Percentiles rank a stretch among this genome's conserved stretches.
These are phyloP conservation scores for Zygnema circumcarinatum DNA, from an alignment of 139 green algal genomes.

Conservation along the genomic window DNA sequence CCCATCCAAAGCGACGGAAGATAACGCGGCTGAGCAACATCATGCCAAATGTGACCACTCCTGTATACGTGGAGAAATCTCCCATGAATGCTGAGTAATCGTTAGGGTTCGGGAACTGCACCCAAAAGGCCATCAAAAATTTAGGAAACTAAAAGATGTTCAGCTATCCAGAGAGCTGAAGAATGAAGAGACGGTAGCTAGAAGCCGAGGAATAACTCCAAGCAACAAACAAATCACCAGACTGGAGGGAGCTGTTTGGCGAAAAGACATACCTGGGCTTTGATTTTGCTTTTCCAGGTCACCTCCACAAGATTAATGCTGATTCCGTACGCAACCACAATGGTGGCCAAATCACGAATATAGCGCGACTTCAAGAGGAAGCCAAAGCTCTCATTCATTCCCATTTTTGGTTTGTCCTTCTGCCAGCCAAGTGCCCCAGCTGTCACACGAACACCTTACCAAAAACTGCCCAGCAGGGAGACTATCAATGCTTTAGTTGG, in stretches of 20 bases:
- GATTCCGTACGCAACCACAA: conserved; percentile 97
- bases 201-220: too few relatives aligned
- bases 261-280: conserved; percentile 92
- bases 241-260: too few relatives aligned
- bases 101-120: conserved; percentile 67
- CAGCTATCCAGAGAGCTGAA: too few relatives aligned
- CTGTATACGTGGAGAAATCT: conserved; percentile 74
- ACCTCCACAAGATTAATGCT: conserved; percentile 99
- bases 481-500: too few relatives aligned
- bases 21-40: conserved; percentile 95
- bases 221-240: too few relatives aligned
- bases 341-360: conserved; percentile 93
- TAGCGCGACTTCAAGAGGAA: conserved; percentile 94
- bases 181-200: too few relatives aligned
- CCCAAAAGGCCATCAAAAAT: not conserved
- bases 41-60: conserved; percentile 94
- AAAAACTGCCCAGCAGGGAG: too few relatives aligned
- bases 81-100: conserved; percentile 64
- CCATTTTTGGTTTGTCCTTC: conserved; percentile 66
- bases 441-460: too few relatives aligned
- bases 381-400: conserved; percentile 87
- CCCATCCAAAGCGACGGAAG: conserved; percentile 97
- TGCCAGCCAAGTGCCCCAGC: too few relatives aligned
- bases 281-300: conserved; percentile 99
- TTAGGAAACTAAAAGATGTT: not conserved